A percentile compares a stretch with the other conserved stretches of the same genome.
These are phyloP conservation scores for Penicillium sp. DNA, from an alignment of 2,329 filamentous ascomycete genomes.

Conservation along the genomic window DNA sequence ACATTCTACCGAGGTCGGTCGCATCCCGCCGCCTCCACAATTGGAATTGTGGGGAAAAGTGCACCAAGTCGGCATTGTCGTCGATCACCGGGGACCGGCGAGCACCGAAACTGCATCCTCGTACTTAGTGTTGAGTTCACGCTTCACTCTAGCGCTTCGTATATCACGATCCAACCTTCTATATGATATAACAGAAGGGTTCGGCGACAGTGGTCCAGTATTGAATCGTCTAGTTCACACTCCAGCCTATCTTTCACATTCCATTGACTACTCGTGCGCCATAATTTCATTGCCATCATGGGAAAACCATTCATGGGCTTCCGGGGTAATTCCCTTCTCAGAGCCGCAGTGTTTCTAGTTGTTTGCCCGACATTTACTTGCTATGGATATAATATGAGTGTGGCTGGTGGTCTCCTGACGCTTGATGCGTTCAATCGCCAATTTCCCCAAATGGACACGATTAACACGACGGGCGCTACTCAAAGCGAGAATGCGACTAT, in stretches of 20 bases:
- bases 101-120: slow-evolving; percentile 3
- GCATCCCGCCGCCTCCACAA: slow-evolving; percentile 5
- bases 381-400: slow-evolving; percentile 59
- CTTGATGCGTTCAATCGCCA: slow-evolving; percentile 31
- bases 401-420: slow-evolving; percentile 53
- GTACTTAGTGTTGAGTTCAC: slow-evolving; percentile 4
- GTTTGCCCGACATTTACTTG: slow-evolving; percentile 47
- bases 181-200: slow-evolving; percentile 2
- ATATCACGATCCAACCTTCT: not conserved
- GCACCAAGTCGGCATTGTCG: slow-evolving; percentile 4
- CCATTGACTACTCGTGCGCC: not conserved
- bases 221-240: not conserved
- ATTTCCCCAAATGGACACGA: slow-evolving; percentile 56
- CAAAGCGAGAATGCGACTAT: slow-evolving; percentile 51
- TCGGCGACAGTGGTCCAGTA: not conserved
- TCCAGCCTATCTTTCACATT: not conserved
- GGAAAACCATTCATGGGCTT: slow-evolving; percentile 28
- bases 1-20: slow-evolving; percentile 4
- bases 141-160: not conserved
- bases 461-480: slow-evolving; percentile 45
- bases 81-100: slow-evolving; percentile 6
- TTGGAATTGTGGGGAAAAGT: slow-evolving; percentile 6
- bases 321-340: slow-evolving; percentile 25
- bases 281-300: slow-evolving; percentile 15
- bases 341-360: slow-evolving; percentile 26